Conservation (phyloP, 2,329 filamentous ascomycete species). For the Ophiosphaerella herpotricha region DNA sequence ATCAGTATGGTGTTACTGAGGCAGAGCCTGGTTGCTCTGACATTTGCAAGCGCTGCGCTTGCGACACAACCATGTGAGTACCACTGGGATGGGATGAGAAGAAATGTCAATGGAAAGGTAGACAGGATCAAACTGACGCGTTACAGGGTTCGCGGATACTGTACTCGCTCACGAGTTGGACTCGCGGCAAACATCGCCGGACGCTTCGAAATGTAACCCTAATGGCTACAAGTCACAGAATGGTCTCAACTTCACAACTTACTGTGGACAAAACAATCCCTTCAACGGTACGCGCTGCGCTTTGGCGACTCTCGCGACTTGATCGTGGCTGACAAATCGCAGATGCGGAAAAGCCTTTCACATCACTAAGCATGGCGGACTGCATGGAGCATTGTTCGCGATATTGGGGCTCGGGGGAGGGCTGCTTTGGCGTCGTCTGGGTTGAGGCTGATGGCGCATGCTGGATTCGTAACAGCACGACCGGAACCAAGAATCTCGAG, state of each 20-base stretch:
- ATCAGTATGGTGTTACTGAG: slow-evolving; percentile 7
- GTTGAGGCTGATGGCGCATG: slow-evolving; percentile 19
- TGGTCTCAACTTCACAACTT: slow-evolving; percentile 37
- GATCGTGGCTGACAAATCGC: slow-evolving; percentile 4
- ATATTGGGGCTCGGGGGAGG: slow-evolving; percentile 34
- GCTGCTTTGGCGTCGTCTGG: slow-evolving; percentile 39
- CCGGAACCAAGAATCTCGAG: slow-evolving; percentile 10
- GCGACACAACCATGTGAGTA: slow-evolving; percentile 30
- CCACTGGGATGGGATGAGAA: background rate
- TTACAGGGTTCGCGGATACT: slow-evolving; percentile 22
- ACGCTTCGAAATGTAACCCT: slow-evolving; percentile 18
- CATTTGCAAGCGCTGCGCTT: slow-evolving; percentile 25
- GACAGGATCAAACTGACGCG: slow-evolving; percentile 9
- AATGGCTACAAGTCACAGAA: slow-evolving; percentile 31
- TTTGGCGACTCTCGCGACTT: background rate
- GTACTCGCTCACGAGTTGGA: slow-evolving; percentile 15
- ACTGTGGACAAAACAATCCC: slow-evolving; percentile 36
- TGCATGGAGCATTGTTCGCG: slow-evolving; percentile 42
- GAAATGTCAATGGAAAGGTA: background rate
- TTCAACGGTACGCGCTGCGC: slow-evolving; percentile 24
- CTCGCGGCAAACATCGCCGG: slow-evolving; percentile 12
- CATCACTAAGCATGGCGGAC: slow-evolving; percentile 20
- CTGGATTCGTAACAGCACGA: slow-evolving; percentile 36
- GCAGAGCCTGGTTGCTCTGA: slow-evolving; percentile 21
- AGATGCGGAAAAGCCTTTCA: slow-evolving; percentile 27